These are phyloP conservation scores for Sporothrix euskadiensis DNA, from an alignment of 2,329 filamentous ascomycete genomes.

Conservation along the genomic window DNA sequence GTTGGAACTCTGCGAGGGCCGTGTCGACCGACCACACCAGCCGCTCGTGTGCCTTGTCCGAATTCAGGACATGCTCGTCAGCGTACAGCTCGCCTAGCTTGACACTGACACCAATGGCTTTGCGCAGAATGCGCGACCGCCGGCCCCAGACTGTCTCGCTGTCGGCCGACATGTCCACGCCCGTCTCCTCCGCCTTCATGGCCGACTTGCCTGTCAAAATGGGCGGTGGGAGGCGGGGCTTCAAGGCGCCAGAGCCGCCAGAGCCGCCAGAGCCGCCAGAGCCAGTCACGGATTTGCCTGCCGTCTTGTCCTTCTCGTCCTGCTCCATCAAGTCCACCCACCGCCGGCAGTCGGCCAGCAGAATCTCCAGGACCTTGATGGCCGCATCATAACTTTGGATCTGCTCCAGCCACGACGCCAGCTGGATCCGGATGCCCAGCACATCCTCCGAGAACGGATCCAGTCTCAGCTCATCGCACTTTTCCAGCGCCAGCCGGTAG, in stretches of 20 bases:
- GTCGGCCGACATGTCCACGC: background rate
- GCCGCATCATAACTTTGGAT: slow-evolving; percentile 69
- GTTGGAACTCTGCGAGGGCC: slow-evolving; percentile 69
- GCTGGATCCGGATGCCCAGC: slow-evolving; percentile 81
- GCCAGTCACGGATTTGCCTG: slow-evolving; percentile 39
- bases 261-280: background rate
- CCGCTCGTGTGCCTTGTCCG: slow-evolving; percentile 71
- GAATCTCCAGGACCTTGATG: slow-evolving; percentile 74
- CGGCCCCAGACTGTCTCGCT: slow-evolving; percentile 56
- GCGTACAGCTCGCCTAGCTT: slow-evolving; percentile 85
- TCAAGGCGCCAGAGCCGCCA: background rate
- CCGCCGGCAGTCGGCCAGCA: slow-evolving; percentile 66
- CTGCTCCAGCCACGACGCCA: slow-evolving; percentile 77
- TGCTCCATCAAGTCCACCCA: slow-evolving; percentile 61
- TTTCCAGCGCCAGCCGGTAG: slow-evolving; percentile 75
- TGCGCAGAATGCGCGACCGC: slow-evolving; percentile 68
- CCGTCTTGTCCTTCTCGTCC: slow-evolving; percentile 47
- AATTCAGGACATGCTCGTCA: slow-evolving; percentile 71
- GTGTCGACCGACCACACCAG: slow-evolving; percentile 82
- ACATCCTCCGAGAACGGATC: slow-evolving; percentile 91
- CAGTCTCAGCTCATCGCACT: slow-evolving; percentile 71
- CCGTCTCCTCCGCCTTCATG: background rate
- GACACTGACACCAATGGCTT: slow-evolving; percentile 72
- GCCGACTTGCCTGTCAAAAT: slow-evolving; percentile 7
- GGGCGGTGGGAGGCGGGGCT: slow-evolving; percentile 25